A percentile compares a stretch with the other conserved stretches of the same genome.
phyloP scores from a whole-genome alignment of 768 basidiomycete species.

The Tulasnella sp. region DNA sequence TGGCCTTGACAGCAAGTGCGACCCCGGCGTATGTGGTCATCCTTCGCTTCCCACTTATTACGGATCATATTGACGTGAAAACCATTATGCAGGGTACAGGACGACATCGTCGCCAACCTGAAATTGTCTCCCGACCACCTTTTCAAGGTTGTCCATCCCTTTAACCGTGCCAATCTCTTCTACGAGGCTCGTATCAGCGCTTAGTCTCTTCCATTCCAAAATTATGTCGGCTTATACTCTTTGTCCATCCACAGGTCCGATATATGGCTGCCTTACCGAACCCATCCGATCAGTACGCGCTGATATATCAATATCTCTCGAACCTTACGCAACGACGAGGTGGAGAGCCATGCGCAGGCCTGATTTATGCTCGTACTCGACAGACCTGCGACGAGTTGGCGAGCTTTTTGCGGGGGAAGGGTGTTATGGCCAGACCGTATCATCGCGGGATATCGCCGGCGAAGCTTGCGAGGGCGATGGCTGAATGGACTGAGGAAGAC shows the following conservation, averaged over 20 bases:
- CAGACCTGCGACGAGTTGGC: constrained; percentile 58
- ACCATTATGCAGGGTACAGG: constrained; percentile 44
- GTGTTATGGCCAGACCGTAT: constrained; percentile 58
- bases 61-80: constrained; percentile 9
- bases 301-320: constrained; percentile 55
- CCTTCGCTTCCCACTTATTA: neutral
- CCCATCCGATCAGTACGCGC: constrained; percentile 44
- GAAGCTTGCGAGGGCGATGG: constrained; percentile 41
- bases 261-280: constrained; percentile 43
- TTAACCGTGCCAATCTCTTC: constrained; percentile 68
- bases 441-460: constrained; percentile 53
- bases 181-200: constrained; percentile 48
- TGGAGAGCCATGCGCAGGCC: constrained; percentile 47
- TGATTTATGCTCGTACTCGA: constrained; percentile 66
- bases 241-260: constrained; percentile 41
- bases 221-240: neutral
- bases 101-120: constrained; percentile 58
- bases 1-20: constrained; percentile 80
- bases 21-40: constrained; percentile 41
- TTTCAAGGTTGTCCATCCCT: constrained; percentile 59
- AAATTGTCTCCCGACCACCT: constrained; percentile 46
- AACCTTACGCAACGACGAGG: constrained; percentile 49
- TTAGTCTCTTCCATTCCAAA: neutral
- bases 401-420: constrained; percentile 49
- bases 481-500: constrained; percentile 46